Evolutionary conservation across 2,329 filamentous ascomycete species (phyloP).

Genomic region (Hymenotorrendiella dingleyae): DNA sequence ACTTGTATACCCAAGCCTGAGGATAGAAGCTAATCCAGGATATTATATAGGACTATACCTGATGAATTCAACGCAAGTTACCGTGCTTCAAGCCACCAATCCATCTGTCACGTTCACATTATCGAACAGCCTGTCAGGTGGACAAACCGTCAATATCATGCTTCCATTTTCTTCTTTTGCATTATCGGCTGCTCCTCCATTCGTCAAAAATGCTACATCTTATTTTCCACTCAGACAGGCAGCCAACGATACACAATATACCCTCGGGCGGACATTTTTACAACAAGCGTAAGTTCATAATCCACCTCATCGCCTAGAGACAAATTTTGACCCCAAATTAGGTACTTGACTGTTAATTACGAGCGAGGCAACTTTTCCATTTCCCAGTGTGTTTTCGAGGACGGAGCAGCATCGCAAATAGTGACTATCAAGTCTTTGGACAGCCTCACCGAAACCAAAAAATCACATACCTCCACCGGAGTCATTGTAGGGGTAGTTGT

Average conservation of each 20-base stretch:
- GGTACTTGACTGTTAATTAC: slow-evolving; percentile 9
- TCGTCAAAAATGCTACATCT: slow-evolving; percentile 17
- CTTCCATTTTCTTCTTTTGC: slow-evolving; percentile 34
- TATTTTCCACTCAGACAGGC: slow-evolving; percentile 35
- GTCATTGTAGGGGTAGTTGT: not conserved
- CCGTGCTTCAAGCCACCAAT: slow-evolving; percentile 22
- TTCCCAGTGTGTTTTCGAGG: slow-evolving; percentile 1
- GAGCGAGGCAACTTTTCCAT: slow-evolving; percentile 6
- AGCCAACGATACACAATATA: slow-evolving; percentile 32
- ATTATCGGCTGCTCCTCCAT: slow-evolving; percentile 31
- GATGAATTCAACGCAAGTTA: slow-evolving; percentile 22
- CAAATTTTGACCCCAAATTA: no score
- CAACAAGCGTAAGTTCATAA: slow-evolving; percentile 30
- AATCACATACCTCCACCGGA: no score
- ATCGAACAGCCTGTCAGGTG: slow-evolving; percentile 21
- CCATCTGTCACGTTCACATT: slow-evolving; percentile 32
- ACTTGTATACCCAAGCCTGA: no score
- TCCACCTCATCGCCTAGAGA: no score
- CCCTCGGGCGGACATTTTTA: slow-evolving; percentile 34
- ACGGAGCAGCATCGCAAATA: not conserved
- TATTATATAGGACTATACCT: slow-evolving; percentile 12
- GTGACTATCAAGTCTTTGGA: not conserved
- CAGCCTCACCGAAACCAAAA: not conserved
- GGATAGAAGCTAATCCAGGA: no score
- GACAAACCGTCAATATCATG: slow-evolving; percentile 27